These are phyloP conservation scores for Dactylonectria macrodidyma DNA, from an alignment of 2,329 filamentous ascomycete species.

Conservation along the genomic window DNA sequence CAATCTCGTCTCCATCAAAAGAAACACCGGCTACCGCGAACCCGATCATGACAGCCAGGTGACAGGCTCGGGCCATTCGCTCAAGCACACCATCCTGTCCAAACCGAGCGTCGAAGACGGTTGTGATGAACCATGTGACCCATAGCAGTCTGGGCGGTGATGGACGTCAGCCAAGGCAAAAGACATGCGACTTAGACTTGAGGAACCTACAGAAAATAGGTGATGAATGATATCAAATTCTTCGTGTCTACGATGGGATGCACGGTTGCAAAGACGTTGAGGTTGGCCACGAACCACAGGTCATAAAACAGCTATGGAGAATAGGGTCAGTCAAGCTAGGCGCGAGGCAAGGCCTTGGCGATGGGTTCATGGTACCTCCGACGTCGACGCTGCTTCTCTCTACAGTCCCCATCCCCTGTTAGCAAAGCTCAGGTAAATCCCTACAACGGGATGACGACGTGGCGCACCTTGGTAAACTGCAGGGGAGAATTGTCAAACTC, in stretches of 20 bases:
- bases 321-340: background rate
- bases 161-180: conserved; percentile 3
- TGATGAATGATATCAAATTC: conserved; percentile 18
- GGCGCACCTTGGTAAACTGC: conserved; percentile 17
- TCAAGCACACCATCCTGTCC: conserved; percentile 27
- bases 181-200: background rate
- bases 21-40: conserved; percentile 23
- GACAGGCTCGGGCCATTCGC: conserved; percentile 23
- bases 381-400: conserved; percentile 23
- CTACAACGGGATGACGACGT: background rate
- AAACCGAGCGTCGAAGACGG: conserved; percentile 25
- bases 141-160: conserved; percentile 21
- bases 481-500: conserved; percentile 17
- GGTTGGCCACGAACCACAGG: conserved; percentile 32
- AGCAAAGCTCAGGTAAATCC: background rate
- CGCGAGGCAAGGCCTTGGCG: too few species aligned
- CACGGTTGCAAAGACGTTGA: conserved; percentile 29
- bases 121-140: conserved; percentile 29
- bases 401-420: background rate
- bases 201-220: conserved; percentile 18
- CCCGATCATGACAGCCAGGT: conserved; percentile 26
- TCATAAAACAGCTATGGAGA: conserved; percentile 24
- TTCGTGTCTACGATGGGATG: conserved; percentile 25
- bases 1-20: conserved; percentile 11
- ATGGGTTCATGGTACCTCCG: conserved; percentile 12